Conservation (phyloP, 177 flowering plant genomes). For the Vitis hybrid region DNA sequence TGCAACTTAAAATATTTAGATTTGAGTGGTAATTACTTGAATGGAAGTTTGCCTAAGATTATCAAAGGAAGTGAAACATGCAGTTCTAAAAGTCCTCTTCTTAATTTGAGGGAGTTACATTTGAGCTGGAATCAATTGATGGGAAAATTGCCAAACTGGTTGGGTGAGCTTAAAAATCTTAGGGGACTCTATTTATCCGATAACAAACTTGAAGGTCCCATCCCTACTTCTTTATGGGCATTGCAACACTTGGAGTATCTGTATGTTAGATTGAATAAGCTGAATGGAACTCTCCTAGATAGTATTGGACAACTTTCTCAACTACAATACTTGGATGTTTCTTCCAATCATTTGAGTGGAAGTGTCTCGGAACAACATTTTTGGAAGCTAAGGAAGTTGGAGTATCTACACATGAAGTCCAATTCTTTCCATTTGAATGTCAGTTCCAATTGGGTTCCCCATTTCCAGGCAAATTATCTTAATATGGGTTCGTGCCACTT, state of each 20-base stretch:
- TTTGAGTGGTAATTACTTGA: too few relatives aligned
- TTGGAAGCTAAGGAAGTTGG: slow-evolving; percentile 15
- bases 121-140: too few relatives aligned
- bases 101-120: too few relatives aligned
- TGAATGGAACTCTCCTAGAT: slow-evolving; percentile 32
- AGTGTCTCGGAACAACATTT: slow-evolving; percentile 22
- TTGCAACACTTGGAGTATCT: slow-evolving; percentile 19
- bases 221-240: slow-evolving; percentile 33
- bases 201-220: slow-evolving; percentile 14
- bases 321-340: slow-evolving; percentile 26
- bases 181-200: too few relatives aligned
- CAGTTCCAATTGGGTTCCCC: slow-evolving; percentile 32
- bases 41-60: too few relatives aligned
- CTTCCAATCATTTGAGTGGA: slow-evolving; percentile 30
- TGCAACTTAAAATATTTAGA: too few relatives aligned
- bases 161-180: slow-evolving; percentile 23
- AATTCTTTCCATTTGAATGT: slow-evolving; percentile 27
- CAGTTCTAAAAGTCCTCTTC: too few relatives aligned
- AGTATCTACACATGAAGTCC: slow-evolving; percentile 11
- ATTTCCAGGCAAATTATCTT: slow-evolving; percentile 22
- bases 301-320: slow-evolving; percentile 38
- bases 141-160: too few relatives aligned
- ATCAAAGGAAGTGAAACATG: too few relatives aligned
- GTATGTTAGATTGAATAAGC: slow-evolving; percentile 23
- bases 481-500: slow-evolving; percentile 28